Conservation (phyloP, 176 grass and related monocot genomes). For the Carex myosuroides region DNA sequence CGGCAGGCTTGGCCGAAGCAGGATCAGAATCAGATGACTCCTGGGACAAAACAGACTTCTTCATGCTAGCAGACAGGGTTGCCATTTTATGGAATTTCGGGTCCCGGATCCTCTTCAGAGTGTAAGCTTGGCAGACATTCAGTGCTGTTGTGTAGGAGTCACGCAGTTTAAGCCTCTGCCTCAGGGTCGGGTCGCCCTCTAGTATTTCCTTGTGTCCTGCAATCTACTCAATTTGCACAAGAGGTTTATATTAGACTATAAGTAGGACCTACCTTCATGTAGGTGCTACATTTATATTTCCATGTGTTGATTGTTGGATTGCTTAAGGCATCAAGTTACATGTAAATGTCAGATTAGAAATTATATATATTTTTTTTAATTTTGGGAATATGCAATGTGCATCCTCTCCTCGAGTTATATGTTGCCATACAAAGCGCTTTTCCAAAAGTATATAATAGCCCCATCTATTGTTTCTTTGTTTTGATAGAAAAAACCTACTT, state of each 20-base stretch:
- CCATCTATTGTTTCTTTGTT: background rate
- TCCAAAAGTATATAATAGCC: background rate
- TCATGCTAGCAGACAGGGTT: background rate
- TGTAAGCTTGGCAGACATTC: constrained; percentile 64
- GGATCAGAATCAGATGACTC: constrained; percentile 14
- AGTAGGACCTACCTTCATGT: background rate
- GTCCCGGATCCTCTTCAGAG: constrained; percentile 53
- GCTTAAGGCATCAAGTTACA: background rate
- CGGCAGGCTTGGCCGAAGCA: constrained; percentile 22
- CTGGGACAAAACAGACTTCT: constrained; percentile 39
- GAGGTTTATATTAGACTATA: constrained; percentile 3
- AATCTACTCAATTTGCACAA: constrained; percentile 27
- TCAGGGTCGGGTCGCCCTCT: constrained; percentile 42
- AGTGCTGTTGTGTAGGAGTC: constrained; percentile 56
- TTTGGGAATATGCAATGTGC: background rate
- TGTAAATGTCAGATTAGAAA: background rate
- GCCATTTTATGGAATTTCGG: constrained; percentile 21
- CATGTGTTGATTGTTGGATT: background rate
- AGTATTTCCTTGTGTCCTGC: constrained; percentile 49
- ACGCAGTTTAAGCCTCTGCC: constrained; percentile 43
- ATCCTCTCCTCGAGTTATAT: background rate
- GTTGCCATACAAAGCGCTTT: background rate
- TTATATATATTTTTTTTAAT: background rate
- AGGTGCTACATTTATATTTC: background rate
- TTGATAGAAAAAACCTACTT: background rate